Percentiles rank a stretch among this genome's conserved stretches.
Evolutionary conservation across 1,139 yeast genomes (phyloP).

Genomic region (Pichia cactophila): DNA sequence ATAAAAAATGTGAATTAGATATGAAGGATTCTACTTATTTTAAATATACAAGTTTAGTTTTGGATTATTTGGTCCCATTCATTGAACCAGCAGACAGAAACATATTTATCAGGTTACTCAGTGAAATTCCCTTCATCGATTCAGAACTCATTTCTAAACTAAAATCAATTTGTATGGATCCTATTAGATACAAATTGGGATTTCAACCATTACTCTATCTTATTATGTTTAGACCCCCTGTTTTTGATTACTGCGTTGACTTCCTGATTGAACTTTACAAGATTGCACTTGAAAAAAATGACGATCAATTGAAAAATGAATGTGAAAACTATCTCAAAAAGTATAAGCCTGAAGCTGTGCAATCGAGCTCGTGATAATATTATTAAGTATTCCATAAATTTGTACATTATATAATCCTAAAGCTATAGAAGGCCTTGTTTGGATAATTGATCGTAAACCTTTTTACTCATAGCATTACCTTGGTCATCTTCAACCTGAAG

Average conservation of each 20-base stretch:
- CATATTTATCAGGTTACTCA: slow-evolving; percentile 68
- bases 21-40: slow-evolving; percentile 32
- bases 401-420: background rate
- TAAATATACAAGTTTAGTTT: slow-evolving; percentile 61
- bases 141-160: slow-evolving; percentile 54
- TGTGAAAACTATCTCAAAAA: slow-evolving; percentile 47
- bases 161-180: slow-evolving; percentile 76
- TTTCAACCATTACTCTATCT: slow-evolving; percentile 73
- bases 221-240: slow-evolving; percentile 88
- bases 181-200: slow-evolving; percentile 73
- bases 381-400: background rate
- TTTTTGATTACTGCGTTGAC: slow-evolving; percentile 55
- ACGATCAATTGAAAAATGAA: slow-evolving; percentile 48
- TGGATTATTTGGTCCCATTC: slow-evolving; percentile 79
- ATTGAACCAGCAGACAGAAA: slow-evolving; percentile 75
- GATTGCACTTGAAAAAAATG: slow-evolving; percentile 35
- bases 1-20: slow-evolving; percentile 3
- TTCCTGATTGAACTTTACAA: slow-evolving; percentile 52
- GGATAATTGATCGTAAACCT: slow-evolving; percentile 75
- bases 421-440: slow-evolving; percentile 52
- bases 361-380: background rate
- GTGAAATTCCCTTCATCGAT: slow-evolving; percentile 77
- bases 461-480: slow-evolving; percentile 85
- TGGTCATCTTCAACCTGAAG: slow-evolving; percentile 86
- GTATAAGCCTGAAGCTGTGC: slow-evolving; percentile 24